These are phyloP conservation scores for Rauvolfia tetraphylla DNA, from an alignment of 257 asterid species.

Conservation along the genomic window DNA sequence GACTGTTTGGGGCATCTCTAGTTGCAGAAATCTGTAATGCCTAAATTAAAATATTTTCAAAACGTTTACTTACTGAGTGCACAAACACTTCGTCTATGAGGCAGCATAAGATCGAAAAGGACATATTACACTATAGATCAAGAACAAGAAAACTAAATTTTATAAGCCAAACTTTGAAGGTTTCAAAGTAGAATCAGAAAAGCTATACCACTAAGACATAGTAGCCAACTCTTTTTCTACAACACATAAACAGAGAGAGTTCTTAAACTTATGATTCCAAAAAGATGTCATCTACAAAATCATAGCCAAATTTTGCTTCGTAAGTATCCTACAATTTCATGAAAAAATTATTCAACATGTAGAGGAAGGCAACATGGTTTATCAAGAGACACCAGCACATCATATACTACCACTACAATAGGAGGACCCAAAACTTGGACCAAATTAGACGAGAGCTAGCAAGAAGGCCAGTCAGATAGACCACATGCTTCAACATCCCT, in stretches of 20 bases:
- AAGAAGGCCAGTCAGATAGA: too few species aligned
- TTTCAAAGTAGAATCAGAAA: not conserved
- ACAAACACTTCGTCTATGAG: not conserved
- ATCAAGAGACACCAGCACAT: too few species aligned
- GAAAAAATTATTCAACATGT: too few species aligned
- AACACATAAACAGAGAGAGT: too few species aligned
- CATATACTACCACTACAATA: too few species aligned
- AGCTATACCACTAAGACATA: not conserved
- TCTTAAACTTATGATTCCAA: too few species aligned
- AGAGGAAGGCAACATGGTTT: too few species aligned
- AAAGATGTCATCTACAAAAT: not conserved
- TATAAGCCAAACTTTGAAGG: not conserved
- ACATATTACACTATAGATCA: not conserved
- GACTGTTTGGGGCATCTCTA: not conserved
- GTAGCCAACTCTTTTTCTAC: not conserved
- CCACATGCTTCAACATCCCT: too few species aligned
- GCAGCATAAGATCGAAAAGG: not conserved
- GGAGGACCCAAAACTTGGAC: too few species aligned
- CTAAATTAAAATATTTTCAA: not conserved
- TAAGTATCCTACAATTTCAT: not conserved
- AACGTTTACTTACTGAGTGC: not conserved
- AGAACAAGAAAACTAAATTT: not conserved
- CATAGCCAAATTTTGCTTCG: not conserved
- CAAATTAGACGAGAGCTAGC: too few species aligned
- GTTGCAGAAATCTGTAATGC: not conserved